phyloP scores from a whole-genome alignment of 2,329 filamentous ascomycete genomes.

The Alternaria infectoria region DNA sequence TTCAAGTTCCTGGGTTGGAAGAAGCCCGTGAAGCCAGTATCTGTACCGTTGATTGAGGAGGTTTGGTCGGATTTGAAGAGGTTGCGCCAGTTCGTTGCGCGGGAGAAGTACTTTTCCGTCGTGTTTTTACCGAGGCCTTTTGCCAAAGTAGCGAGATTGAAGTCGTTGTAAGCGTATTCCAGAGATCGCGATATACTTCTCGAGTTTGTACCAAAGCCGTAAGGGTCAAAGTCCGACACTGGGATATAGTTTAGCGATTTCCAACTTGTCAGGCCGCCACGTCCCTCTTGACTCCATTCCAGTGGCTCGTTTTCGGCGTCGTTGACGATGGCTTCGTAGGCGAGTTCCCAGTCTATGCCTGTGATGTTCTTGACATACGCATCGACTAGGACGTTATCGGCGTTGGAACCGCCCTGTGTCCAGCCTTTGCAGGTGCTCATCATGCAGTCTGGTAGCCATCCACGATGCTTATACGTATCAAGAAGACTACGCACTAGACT shows the following conservation, averaged over 20 bases:
- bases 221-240: constrained; percentile 49
- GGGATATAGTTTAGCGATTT: constrained; percentile 48
- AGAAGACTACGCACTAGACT: constrained; percentile 74
- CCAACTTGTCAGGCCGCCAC: constrained; percentile 48
- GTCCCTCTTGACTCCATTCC: constrained; percentile 49
- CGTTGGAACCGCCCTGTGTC: constrained; percentile 78
- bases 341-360: constrained; percentile 49
- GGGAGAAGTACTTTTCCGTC: constrained; percentile 61
- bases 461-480: constrained; percentile 73
- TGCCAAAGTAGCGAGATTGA: constrained; percentile 69
- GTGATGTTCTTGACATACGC: constrained; percentile 71
- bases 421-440: constrained; percentile 79
- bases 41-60: constrained; percentile 49
- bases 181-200: constrained; percentile 50
- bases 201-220: constrained; percentile 52
- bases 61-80: constrained; percentile 59
- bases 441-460: constrained; percentile 76
- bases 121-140: constrained; percentile 62
- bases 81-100: constrained; percentile 71
- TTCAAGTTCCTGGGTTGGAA: constrained; percentile 73
- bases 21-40: constrained; percentile 73
- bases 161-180: constrained; percentile 53
- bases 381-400: constrained; percentile 73
- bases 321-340: constrained; percentile 48
- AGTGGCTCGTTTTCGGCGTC: constrained; percentile 48